Base-by-base conservation (phyloP, 192 early-diverging fungal genomes). In the Haplosporangium gracile region DNA sequence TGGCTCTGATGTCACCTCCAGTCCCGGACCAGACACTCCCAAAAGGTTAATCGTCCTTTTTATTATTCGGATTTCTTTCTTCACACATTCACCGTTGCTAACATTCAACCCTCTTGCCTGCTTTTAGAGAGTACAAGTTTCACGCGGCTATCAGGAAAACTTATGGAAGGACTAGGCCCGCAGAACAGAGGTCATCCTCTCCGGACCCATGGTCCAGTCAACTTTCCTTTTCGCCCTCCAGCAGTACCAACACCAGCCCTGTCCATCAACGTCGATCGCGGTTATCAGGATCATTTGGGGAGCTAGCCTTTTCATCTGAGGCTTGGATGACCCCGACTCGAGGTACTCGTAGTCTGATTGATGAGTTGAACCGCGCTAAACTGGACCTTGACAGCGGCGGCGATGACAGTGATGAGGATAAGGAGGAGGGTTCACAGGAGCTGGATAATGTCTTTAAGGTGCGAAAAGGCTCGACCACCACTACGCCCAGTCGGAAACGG, bases 121-220 rank as follows among this genome's bases (percentile, higher is more conserved):
- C 49, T 51, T 24, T 11, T 81, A 86, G 84, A 9, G 84, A 77
- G 26, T 81, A 81, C 72, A 74, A 80, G 72, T 77, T 70, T n/a
- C 84, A 86, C 43, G 53, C 29, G 38, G 5, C 79, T 4, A 60
- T 86, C 47, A 77, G 42, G 53, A 80, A 77, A 49, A 86, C 84
- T 10, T 86, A 86, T 70, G 84, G 84, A 49, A 79, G 79, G 16
- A 51, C 70, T 4, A 77, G 69, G 10, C 75, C 63, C 22, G n/a
- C 68, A 24, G 42, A 15, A 16, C 43, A 81, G 5, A 43, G 63
- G 20, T 39, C 76, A 22, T 80, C 78, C 5, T 80, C 78, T 0
- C 39, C 76, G 43, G 74, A 72, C 32, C 74, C 78, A 36, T 80
- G 79, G 82, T 34, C 68, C 43, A 79, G 47, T 45, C 38, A 57